phyloP scores from a whole-genome alignment of 2,329 filamentous ascomycete species.

The Alternaria novae-zelandiae region DNA sequence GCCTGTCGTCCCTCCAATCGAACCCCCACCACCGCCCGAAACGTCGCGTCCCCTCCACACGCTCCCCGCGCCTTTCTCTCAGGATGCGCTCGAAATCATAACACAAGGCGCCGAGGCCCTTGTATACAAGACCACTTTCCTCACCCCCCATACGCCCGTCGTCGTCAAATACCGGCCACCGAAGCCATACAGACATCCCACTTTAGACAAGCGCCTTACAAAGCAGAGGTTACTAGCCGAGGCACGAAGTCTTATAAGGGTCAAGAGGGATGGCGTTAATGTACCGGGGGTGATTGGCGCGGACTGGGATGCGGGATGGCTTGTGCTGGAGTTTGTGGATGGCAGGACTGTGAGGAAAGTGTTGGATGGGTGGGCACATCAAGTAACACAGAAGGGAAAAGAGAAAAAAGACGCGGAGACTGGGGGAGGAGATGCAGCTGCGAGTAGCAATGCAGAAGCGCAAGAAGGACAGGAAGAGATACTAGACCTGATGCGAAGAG shows the following conservation, averaged over 20 bases:
- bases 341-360: conserved; percentile 73
- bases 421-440: no score
- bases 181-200: conserved; percentile 91
- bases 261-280: conserved; percentile 76
- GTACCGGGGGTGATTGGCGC: conserved; percentile 82
- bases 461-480: conserved; percentile 38
- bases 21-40: conserved; percentile 23
- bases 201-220: conserved; percentile 85
- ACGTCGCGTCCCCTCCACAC: conserved; percentile 35
- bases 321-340: conserved; percentile 57
- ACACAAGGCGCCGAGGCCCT: conserved; percentile 96
- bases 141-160: conserved; percentile 69
- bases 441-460: no score
- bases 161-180: conserved; percentile 90
- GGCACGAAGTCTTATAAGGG: conserved; percentile 81
- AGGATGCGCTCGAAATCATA: conserved; percentile 71
- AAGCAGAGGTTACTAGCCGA: conserved; percentile 87
- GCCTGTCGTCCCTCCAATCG: conserved; percentile 23
- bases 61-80: conserved; percentile 46
- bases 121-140: conserved; percentile 85
- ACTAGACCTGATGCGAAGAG: conserved; percentile 67
- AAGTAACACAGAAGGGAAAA: conserved; percentile 21
- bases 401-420: not conserved
- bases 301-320: conserved; percentile 67
- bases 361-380: conserved; percentile 70